These are phyloP conservation scores for Baudoinia panamericana DNA, from an alignment of 495 filamentous ascomycete species.

Conservation along the genomic window DNA sequence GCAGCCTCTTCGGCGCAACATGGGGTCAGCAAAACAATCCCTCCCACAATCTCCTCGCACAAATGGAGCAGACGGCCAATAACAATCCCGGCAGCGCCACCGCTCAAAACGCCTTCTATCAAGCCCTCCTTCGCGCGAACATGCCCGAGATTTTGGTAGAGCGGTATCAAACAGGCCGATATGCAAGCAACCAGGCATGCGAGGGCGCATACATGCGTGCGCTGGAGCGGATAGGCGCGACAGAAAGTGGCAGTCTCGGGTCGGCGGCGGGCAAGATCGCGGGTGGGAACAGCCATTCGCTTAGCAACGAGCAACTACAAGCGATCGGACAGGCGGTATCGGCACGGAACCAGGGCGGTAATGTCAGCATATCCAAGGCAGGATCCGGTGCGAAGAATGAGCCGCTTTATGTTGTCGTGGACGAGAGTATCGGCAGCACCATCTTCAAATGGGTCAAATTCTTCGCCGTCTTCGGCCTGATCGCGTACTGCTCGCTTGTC, in stretches of 20 bases:
- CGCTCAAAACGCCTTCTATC: slow-evolving; percentile 86
- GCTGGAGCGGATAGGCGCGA: slow-evolving; percentile 49
- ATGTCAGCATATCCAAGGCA: slow-evolving; percentile 41
- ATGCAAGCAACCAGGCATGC: slow-evolving; percentile 60
- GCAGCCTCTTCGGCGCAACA: slow-evolving; percentile 33
- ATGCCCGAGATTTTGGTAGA: slow-evolving; percentile 88
- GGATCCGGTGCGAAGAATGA: slow-evolving; percentile 60
- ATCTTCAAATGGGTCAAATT: slow-evolving; percentile 90
- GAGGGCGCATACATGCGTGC: slow-evolving; percentile 65
- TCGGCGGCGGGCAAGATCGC: slow-evolving; percentile 3
- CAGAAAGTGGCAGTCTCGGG: slow-evolving; percentile 29
- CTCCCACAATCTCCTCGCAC: slow-evolving; percentile 48
- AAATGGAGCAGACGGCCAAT: slow-evolving; percentile 79
- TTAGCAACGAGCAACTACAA: slow-evolving; percentile 51
- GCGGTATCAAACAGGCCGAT: slow-evolving; percentile 71
- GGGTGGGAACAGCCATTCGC: slow-evolving; percentile 15
- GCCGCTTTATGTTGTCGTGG: slow-evolving; percentile 90
- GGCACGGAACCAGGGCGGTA: slow-evolving; percentile 55
- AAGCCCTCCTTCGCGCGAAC: slow-evolving; percentile 74
- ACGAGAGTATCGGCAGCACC: slow-evolving; percentile 63
- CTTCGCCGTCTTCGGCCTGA: slow-evolving; percentile 58
- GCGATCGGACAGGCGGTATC: slow-evolving; percentile 79
- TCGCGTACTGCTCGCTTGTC: slow-evolving; percentile 60
- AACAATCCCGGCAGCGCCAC: slow-evolving; percentile 74
- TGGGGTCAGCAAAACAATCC: slow-evolving; percentile 34